phyloP scores from a whole-genome alignment of 192 early-diverging fungal genomes.

The Pilobolus umbonatus region DNA sequence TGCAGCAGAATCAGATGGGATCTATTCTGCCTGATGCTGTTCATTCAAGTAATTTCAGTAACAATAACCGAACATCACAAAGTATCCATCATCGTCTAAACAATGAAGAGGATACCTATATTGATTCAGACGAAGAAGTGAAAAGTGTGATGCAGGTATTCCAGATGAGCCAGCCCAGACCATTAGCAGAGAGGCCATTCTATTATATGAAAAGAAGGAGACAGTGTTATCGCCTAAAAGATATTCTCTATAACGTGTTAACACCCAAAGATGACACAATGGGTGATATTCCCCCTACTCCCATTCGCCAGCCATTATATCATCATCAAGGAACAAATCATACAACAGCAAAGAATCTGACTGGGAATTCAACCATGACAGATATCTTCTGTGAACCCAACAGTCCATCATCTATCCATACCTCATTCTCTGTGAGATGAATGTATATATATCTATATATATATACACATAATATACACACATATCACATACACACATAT shows the following conservation, averaged over 20 bases:
- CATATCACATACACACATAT: not conserved
- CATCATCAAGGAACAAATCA: slow-evolving; percentile 1
- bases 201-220: slow-evolving; percentile 53
- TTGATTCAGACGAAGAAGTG: slow-evolving; percentile 71
- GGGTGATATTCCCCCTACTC: not conserved
- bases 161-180: slow-evolving; percentile 55
- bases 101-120: slow-evolving; percentile 37
- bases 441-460: slow-evolving; percentile 4
- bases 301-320: slow-evolving; percentile 1
- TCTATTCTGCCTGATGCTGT: slow-evolving; percentile 66
- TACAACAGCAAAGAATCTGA: not conserved
- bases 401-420: not conserved
- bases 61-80: too few relatives aligned
- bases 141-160: slow-evolving; percentile 63
- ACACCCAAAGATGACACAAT: slow-evolving; percentile 21
- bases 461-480: not conserved
- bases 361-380: not conserved
- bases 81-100: not conserved
- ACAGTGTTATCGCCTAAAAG: slow-evolving; percentile 57
- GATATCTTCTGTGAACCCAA: not conserved
- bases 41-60: slow-evolving; percentile 28
- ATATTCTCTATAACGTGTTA: slow-evolving; percentile 63
- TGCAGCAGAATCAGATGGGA: too few relatives aligned
- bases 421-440: slow-evolving; percentile 7
- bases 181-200: slow-evolving; percentile 53